Evolutionary conservation across 177 flowering plant species (phyloP), one percentile per base, ranked within the genome.

Genomic region (Vitis hybrid): DNA sequence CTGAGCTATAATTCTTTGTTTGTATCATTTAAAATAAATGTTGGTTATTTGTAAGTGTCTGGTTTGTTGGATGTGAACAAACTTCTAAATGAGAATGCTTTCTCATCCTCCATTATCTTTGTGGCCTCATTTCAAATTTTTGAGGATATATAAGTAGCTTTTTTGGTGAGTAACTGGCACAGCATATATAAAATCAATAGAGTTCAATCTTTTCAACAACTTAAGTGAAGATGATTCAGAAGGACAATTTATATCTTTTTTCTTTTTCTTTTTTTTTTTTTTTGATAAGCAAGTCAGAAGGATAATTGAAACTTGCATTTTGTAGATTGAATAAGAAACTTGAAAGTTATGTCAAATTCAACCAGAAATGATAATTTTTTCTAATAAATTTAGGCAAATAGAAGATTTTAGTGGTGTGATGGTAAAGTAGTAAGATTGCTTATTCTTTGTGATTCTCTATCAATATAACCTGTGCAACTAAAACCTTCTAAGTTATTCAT

Each of bases 401-500:
- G 32, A 19, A 57, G 27, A 57, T 35, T 35, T 35, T 35, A 35
- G 46, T 35, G 7, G 6, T 5, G 46, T 6, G 6, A 35, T 35
- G 46, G 7, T 35, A 35, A 35, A 35, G 46, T 35, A 6, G 46
- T 35, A 35, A 16, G 46, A 35, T 35, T 35, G 7, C 46, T 35
- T 35, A 35, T 35, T 35, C 11, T 64, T 52, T 30, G 5, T 61
- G 46, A 4, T 19, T 11, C 32, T 16, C 8, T 24, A 15, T 61
- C 8, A 60, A 14, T 12, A 15, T n/a, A 14, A 11, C 14, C 13
- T 64, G 49, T 35, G 19, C 59, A 35, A n/a, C n/a, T 61, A 14
- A 61, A 21, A 30, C 21, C 27, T 9, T 71, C 11, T 35, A 11
- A 16, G 18, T 55, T 54, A 68, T 73, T 60, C 58, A 52, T 67